Percentiles rank a stretch among this genome's conserved stretches.
Evolutionary conservation across 352 stramenopile species (phyloP).

Genomic region (Phytophthora citricola): DNA sequence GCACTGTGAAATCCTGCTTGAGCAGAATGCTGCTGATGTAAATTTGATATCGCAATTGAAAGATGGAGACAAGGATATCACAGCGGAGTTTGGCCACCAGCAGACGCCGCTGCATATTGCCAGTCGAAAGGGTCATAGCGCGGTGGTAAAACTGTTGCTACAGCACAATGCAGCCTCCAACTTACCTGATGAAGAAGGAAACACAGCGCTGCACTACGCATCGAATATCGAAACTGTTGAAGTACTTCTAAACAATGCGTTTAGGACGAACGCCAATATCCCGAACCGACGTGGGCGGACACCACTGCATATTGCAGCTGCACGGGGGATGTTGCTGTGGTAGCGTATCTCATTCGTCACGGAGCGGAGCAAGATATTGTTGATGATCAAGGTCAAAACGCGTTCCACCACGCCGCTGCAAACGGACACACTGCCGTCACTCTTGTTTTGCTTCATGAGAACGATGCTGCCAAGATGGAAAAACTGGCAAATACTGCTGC

Average conservation of each 20-base stretch:
- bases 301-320: conserved; percentile 75
- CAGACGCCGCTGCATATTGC: conserved; percentile 86
- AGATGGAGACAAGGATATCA: conserved; percentile 82
- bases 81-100: conserved; percentile 65
- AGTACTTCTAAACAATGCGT: conserved; percentile 61
- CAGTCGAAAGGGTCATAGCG: conserved; percentile 69
- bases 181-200: conserved; percentile 80
- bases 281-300: conserved; percentile 78
- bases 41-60: conserved; percentile 83
- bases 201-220: conserved; percentile 79
- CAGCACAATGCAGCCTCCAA: conserved; percentile 75
- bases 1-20: conserved; percentile 80
- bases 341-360: conserved; percentile 76
- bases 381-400: conserved; percentile 85
- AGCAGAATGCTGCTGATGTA: conserved; percentile 61
- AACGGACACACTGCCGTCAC: conserved; percentile 81
- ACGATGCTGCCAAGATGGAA: conserved; percentile 40
- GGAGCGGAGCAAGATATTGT: conserved; percentile 75
- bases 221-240: conserved; percentile 73
- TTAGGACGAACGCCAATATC: conserved; percentile 83
- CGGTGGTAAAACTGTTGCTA: conserved; percentile 70
- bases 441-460: conserved; percentile 77
- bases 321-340: conserved; percentile 74
- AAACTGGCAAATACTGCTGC: conserved; percentile 10
- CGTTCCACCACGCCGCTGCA: conserved; percentile 81